Evolutionary conservation across 306 rosid species (phyloP), one percentile per base, ranked within the genome.

Genomic region (Canavalia ensiformis): DNA sequence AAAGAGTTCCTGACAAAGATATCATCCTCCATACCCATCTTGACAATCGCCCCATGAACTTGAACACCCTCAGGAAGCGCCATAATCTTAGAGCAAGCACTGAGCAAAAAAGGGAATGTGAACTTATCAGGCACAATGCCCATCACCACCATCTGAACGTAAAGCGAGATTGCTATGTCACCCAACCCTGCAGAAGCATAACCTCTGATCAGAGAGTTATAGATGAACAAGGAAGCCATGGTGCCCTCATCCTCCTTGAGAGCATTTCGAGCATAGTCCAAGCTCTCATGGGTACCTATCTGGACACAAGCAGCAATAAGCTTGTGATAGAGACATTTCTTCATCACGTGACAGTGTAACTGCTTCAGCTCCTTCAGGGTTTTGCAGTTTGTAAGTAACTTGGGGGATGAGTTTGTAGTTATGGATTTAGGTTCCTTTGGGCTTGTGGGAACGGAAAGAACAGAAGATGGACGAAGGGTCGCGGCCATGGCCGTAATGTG

Each of bases 121-220:
- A 81, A 92, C 76, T 89, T 94, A 45, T 94, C 92, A 47, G 98
- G 96, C 67, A 82, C 13, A 85, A 90, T 58, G 2, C 91, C 93
- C 81, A 78, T 67, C 33, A 39, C 77, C 31, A 81, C 37, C 92
- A 92, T 86, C 10, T 92, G 60, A 84, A 84, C 58, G 57, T 86
- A 90, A 28, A 87, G 55, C 66, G 76, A 73, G 69, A 92, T 78
- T 12, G 95, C 92, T 75, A 88, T 82, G 5, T 81, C 78, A 55
- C 90, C 77, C 28, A 89, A 80, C 44, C 92, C 94, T 57, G 85
- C 79, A n/a, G 88, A 71, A 34, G 94, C 88, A 77, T 84, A 89
- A 25, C 94, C 97, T 80, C 97, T 88, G 35, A 94, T 80, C 10
- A 94, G 80, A 74, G 76, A 87, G 68, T 94, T 92, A 71, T 76